Percentiles rank a stretch among this genome's conserved stretches.
These are phyloP conservation scores for Neopestalotiopsis sp. DNA, from an alignment of 2,329 filamentous ascomycete genomes.

Conservation along the genomic window DNA sequence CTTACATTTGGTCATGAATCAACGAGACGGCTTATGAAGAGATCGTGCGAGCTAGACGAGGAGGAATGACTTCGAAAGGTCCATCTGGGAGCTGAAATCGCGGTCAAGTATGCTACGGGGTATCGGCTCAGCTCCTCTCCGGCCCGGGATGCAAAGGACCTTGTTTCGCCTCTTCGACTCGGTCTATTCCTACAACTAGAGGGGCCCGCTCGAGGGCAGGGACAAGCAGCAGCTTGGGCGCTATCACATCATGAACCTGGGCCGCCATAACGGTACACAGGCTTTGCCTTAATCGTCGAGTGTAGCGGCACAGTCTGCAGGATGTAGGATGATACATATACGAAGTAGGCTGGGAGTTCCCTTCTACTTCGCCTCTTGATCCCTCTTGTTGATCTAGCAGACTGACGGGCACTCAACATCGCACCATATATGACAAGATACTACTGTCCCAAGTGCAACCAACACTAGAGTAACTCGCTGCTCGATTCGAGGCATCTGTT, in stretches of 20 bases:
- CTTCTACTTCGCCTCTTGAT: background rate
- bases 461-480: background rate
- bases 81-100: too few species aligned
- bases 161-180: background rate
- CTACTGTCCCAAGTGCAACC: background rate
- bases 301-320: background rate
- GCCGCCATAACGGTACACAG: too few species aligned
- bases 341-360: background rate
- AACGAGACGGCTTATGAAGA: too few species aligned
- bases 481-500: background rate
- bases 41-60: too few species aligned
- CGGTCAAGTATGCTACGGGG: too few species aligned
- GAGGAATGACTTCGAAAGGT: too few species aligned
- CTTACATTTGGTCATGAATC: too few species aligned
- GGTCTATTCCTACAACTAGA: background rate
- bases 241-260: background rate
- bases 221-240: background rate
- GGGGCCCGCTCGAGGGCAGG: background rate
- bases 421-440: background rate
- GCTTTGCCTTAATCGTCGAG: background rate
- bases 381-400: background rate
- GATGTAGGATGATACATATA: background rate
- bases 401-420: background rate
- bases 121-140: background rate
- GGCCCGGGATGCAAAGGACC: background rate